These are phyloP conservation scores for Fusarium sp. DNA, from an alignment of 2,329 filamentous ascomycete species.

Conservation along the genomic window DNA sequence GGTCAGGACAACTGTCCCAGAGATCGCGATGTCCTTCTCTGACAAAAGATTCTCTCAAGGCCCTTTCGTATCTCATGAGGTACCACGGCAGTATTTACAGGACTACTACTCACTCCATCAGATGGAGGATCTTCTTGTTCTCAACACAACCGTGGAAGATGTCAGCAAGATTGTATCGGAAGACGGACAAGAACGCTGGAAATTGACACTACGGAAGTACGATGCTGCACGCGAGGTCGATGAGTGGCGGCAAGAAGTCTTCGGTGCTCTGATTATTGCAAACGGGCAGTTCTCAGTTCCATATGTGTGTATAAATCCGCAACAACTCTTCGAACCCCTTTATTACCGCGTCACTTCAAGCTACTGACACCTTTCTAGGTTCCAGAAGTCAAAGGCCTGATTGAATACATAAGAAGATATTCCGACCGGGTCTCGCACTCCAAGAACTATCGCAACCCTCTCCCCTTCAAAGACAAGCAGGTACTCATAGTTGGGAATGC, in stretches of 20 bases:
- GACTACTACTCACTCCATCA: not conserved
- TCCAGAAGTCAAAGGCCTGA: not conserved
- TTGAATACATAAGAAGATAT: not conserved
- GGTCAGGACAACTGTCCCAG: not conserved
- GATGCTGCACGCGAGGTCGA: not conserved
- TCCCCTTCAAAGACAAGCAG: not conserved
- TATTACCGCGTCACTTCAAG: not conserved
- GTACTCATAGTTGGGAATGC: not conserved
- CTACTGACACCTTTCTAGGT: not conserved
- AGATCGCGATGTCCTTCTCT: not conserved
- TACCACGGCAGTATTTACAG: not conserved
- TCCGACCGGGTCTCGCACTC: not conserved
- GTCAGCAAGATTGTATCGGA: not conserved
- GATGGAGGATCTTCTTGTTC: not conserved
- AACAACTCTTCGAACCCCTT: too few species aligned
- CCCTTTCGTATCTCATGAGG: not conserved
- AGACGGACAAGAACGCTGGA: not conserved
- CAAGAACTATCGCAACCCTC: not conserved
- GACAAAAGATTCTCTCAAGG: not conserved
- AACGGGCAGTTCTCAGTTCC: not conserved
- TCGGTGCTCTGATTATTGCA: not conserved
- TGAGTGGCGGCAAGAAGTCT: not conserved
- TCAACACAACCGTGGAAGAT: not conserved
- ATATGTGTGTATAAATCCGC: not conserved
- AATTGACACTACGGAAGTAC: not conserved